Evolutionary conservation across 345 rosid genomes (phyloP), one percentile per base, ranked within the genome.

Genomic region (Laguncularia racemosa): DNA sequence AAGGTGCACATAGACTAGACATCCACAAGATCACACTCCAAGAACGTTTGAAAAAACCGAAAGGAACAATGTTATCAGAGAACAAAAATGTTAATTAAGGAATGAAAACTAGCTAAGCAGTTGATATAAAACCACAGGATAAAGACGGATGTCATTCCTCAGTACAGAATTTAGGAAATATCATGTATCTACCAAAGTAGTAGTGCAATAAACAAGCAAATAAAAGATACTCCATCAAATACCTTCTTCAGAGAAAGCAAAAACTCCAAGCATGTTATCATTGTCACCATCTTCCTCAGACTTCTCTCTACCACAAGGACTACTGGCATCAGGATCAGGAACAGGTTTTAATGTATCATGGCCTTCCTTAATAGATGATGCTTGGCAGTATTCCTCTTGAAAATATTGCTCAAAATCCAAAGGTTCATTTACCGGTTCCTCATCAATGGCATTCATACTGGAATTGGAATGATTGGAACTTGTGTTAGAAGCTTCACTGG

Each of bases 231-330:
- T 44, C 17, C 58, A 46, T 48, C 46, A 20, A 64, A 23, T 76
- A 90, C 99, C 99, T 78, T 84, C 90, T 75, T 95, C 95, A 3
- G 89, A 95, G 81, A 95, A 95, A 73, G 84, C 80, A 60, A 90
- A 95, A 75, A 90, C 82, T 68, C 97, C 99, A 46, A 90, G 81
- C 84, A 88, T 81, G 67, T 83, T 91, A 65, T 87, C 92, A 26
- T 74, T 73, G n/a, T 86, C 98, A 20, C 61, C 80, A 56, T 81
- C 84, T 66, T 84, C 93, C 69, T 84, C 92, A 5, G 81, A 59
- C 66, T 90, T 87, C 53, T 71, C 83, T 58, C 71, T 63, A 52
- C 73, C 95, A 65, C 76, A 76, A 64, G 84, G 85, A 73, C 75
- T 67, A 65, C 63, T 74, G 58, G 75, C 69, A 67, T 73, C 83